These are phyloP conservation scores for Cytospora piceicola DNA, from an alignment of 2,329 filamentous ascomycete genomes.

Conservation along the genomic window DNA sequence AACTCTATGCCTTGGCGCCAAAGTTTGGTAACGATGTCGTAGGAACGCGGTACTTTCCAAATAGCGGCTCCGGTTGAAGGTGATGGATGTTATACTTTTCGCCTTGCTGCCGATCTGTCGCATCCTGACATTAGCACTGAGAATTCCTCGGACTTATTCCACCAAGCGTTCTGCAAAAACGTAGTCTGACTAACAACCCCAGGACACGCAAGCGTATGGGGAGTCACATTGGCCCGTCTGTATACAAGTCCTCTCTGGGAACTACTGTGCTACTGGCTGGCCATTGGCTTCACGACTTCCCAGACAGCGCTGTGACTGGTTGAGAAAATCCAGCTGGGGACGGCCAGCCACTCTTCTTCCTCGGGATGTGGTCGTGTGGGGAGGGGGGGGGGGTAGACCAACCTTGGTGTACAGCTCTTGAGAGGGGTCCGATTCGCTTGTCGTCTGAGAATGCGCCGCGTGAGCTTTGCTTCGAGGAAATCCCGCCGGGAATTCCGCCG, in stretches of 20 bases:
- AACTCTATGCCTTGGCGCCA: conserved; percentile 9
- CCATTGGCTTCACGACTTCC: background rate
- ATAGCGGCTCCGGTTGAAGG: background rate
- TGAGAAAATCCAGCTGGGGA: background rate
- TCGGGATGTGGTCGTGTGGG: background rate
- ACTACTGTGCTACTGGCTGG: background rate
- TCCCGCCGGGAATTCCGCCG: background rate
- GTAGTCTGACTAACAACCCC: background rate
- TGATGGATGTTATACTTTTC: background rate
- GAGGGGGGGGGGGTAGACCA: background rate
- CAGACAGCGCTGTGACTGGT: background rate
- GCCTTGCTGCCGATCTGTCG: background rate
- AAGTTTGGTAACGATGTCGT: background rate
- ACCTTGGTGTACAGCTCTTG: background rate
- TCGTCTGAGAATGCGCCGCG: background rate
- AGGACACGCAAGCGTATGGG: background rate
- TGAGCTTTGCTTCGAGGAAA: background rate
- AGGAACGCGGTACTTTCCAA: background rate
- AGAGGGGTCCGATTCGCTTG: background rate
- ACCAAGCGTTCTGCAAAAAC: background rate
- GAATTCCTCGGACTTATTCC: background rate
- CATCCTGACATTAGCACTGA: background rate
- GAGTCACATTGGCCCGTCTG: background rate
- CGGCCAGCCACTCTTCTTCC: background rate
- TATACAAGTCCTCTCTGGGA: background rate